Conservation (phyloP, 2,329 filamentous ascomycete genomes). For the Fusarium phyllophilum region DNA sequence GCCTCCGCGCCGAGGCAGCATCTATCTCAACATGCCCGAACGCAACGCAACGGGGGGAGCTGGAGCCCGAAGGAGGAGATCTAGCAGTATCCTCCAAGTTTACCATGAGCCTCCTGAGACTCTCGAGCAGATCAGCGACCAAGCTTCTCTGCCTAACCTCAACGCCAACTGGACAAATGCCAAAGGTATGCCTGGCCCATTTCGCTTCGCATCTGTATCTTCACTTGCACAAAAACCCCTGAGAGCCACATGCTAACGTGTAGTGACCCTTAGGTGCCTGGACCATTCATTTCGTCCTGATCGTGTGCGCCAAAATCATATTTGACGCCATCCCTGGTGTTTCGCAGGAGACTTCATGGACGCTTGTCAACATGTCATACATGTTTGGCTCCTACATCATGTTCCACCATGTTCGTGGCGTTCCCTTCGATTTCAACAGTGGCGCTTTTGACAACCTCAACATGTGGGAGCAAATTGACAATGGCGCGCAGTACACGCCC, state of each 20-base stretch:
- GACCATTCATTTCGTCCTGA: conserved; percentile 96
- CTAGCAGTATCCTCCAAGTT: conserved; percentile 90
- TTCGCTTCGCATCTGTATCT: conserved; percentile 2
- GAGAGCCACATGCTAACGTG: conserved; percentile 31
- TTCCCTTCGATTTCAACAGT: conserved; percentile 98
- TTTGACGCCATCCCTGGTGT: conserved; percentile 97
- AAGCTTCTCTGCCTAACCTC: conserved; percentile 91
- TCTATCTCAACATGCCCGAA: conserved; percentile 70
- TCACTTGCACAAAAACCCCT: not conserved
- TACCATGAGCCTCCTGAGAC: conserved; percentile 98
- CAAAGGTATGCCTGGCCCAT: conserved; percentile 74
- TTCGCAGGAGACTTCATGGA: conserved; percentile 98
- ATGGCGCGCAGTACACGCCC: conserved; percentile 97
- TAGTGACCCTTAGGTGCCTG: conserved; percentile 77
- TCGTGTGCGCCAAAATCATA: conserved; percentile 90
- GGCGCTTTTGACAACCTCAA: conserved; percentile 99
- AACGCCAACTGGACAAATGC: conserved; percentile 99
- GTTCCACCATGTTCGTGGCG: conserved; percentile 98
- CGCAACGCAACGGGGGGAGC: conserved; percentile 57
- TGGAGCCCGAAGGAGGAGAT: conserved; percentile 82
- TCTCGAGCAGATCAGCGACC: conserved; percentile 96
- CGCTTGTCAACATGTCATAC: conserved; percentile 97
- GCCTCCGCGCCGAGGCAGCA: conserved; percentile 69
- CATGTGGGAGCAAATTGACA: conserved; percentile 99
- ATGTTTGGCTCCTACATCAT: conserved; percentile 99